Percentiles rank a stretch among this genome's conserved stretches.
Evolutionary conservation across 2,329 filamentous ascomycete species (phyloP).

Genomic region (Fusarium vanettenii): DNA sequence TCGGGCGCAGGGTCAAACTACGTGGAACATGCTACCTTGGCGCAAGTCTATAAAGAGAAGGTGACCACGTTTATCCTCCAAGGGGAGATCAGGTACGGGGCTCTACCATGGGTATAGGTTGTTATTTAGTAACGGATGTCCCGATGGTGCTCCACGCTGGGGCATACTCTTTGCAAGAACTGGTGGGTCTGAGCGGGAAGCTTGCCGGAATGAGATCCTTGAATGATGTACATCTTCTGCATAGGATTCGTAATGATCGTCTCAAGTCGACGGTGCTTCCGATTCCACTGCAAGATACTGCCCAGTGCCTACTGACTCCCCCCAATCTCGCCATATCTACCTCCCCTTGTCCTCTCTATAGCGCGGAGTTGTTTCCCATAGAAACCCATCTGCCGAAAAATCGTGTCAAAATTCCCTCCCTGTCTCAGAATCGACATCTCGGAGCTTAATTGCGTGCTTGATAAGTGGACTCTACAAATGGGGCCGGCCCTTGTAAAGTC

Average conservation of each 20-base stretch:
- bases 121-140: neutral
- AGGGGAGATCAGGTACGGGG: neutral
- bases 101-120: neutral
- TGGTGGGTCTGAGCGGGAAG: neutral
- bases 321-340: neutral
- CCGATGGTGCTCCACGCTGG: neutral
- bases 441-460: slow-evolving; percentile 28
- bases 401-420: neutral
- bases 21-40: slow-evolving; percentile 10
- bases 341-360: neutral
- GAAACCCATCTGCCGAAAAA: neutral
- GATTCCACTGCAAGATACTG: neutral
- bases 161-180: neutral
- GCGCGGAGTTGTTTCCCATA: neutral
- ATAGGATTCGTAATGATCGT: neutral
- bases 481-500: neutral
- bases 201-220: neutral
- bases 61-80: neutral
- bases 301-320: neutral
- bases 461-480: slow-evolving; percentile 7
- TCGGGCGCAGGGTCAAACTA: neutral
- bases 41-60: neutral
- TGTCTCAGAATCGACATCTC: slow-evolving; percentile 11
- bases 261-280: neutral
- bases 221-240: neutral